Evolutionary conservation across 331 rosid genomes (phyloP).

Genomic region (Malus hybrid): DNA sequence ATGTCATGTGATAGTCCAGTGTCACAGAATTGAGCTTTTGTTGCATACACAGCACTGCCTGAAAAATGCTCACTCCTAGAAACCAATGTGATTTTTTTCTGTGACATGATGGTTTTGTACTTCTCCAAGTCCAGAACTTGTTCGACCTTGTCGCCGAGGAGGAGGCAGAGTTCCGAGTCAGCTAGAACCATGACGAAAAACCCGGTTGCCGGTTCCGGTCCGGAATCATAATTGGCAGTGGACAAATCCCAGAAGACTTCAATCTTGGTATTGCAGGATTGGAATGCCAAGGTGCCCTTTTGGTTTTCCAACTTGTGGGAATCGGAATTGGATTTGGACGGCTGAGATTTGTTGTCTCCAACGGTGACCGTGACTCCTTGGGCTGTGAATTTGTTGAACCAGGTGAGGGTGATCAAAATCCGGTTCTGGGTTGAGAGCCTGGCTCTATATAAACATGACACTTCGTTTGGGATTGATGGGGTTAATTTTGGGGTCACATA

Average conservation of each 20-base stretch:
- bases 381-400: constrained; percentile 43
- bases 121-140: constrained; percentile 11
- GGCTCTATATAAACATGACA: constrained; percentile 50
- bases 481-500: constrained; percentile 38
- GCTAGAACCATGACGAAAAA: constrained; percentile 49
- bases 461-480: constrained; percentile 39
- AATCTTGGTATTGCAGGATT: constrained; percentile 15
- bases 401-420: constrained; percentile 39
- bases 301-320: constrained; percentile 19
- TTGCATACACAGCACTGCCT: constrained; percentile 26
- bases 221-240: constrained; percentile 40
- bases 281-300: constrained; percentile 42
- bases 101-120: not conserved
- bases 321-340: constrained; percentile 5
- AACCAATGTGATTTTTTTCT: constrained; percentile 35
- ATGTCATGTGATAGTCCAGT: constrained; percentile 56
- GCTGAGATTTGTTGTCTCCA: not conserved
- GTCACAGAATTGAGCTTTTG: constrained; percentile 56
- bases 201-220: constrained; percentile 61
- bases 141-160: constrained; percentile 54
- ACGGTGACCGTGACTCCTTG: constrained; percentile 44
- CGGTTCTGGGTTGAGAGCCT: constrained; percentile 33
- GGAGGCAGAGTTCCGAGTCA: constrained; percentile 46
- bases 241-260: constrained; percentile 70
- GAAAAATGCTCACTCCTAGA: constrained; percentile 47